These are phyloP conservation scores for Plasmodium gaboni DNA, from an alignment of 169 alveolate species.

Conservation along the genomic window DNA sequence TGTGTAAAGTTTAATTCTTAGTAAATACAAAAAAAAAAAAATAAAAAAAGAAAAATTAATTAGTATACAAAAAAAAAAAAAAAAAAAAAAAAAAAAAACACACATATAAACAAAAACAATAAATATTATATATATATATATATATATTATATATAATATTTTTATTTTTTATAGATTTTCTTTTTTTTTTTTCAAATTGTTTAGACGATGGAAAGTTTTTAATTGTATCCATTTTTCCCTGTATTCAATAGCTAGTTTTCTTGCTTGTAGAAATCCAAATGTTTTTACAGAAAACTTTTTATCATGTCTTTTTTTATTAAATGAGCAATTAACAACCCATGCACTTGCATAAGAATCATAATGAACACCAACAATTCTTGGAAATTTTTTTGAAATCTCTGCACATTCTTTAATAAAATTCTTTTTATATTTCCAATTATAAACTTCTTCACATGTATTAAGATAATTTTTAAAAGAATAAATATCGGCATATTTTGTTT, in stretches of 20 bases:
- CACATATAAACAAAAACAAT: no score
- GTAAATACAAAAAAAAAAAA: no score
- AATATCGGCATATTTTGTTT: conserved; percentile 58
- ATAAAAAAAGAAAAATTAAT: no score
- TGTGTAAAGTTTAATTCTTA: no score
- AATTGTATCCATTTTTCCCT: conserved; percentile 46
- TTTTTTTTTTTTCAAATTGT: neutral
- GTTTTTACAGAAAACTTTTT: conserved; percentile 69
- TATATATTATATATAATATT: neutral
- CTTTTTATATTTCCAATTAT: conserved; percentile 59
- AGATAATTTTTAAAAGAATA: conserved; percentile 53
- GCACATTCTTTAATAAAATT: conserved; percentile 59
- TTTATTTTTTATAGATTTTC: neutral
- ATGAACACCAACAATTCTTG: conserved; percentile 65
- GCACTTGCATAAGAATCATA: conserved; percentile 69
- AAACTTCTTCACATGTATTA: conserved; percentile 48
- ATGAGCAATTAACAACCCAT: conserved; percentile 74
- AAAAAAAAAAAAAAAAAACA: no score
- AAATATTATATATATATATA: no score
- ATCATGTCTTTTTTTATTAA: conserved; percentile 40
- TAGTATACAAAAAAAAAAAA: no score
- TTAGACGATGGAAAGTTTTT: conserved; percentile 6
- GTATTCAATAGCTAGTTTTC: conserved; percentile 71
- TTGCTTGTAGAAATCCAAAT: conserved; percentile 69
- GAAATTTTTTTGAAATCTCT: conserved; percentile 41